These are phyloP conservation scores for Zoysia matrella DNA, from an alignment of 202 grass and related monocot genomes.

Conservation along the genomic window DNA sequence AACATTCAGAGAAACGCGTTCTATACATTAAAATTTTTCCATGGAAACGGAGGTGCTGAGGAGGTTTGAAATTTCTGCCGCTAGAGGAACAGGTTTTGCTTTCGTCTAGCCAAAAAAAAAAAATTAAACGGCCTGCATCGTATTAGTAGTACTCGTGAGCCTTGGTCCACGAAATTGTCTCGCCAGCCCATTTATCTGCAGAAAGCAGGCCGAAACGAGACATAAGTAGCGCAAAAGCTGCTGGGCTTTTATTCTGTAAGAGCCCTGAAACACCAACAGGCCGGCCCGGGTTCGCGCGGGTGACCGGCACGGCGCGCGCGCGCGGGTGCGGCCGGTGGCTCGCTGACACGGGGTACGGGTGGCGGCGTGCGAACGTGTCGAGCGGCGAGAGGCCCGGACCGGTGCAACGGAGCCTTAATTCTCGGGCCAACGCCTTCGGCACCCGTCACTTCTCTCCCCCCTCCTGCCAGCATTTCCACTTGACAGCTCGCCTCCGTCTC, in stretches of 20 bases:
- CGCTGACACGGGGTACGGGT: conserved; percentile 46
- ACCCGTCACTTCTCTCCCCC: conserved; percentile 34
- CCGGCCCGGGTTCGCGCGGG: neutral
- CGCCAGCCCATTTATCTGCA: neutral
- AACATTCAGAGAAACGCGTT: neutral
- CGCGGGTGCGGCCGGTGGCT: conserved; percentile 30
- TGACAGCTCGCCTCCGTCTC: conserved; percentile 16
- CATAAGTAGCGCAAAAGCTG: neutral
- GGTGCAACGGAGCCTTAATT: conserved; percentile 80
- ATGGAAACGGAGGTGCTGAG: neutral
- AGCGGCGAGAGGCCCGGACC: conserved; percentile 35
- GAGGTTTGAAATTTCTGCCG: too few relatives aligned
- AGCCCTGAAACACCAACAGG: neutral
- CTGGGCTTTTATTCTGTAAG: neutral
- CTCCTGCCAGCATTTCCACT: neutral
- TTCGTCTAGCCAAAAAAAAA: neutral
- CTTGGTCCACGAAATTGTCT: neutral
- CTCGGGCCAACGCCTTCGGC: conserved; percentile 82
- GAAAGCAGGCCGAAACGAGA: neutral
- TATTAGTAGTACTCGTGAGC: neutral
- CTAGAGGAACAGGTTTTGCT: neutral
- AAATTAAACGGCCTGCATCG: neutral
- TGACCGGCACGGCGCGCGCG: neutral
- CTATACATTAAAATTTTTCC: too few relatives aligned
- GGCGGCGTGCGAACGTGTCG: conserved; percentile 51